Conservation (phyloP, 2,329 filamentous ascomycete species). For the Pseudomassariella vexata region DNA sequence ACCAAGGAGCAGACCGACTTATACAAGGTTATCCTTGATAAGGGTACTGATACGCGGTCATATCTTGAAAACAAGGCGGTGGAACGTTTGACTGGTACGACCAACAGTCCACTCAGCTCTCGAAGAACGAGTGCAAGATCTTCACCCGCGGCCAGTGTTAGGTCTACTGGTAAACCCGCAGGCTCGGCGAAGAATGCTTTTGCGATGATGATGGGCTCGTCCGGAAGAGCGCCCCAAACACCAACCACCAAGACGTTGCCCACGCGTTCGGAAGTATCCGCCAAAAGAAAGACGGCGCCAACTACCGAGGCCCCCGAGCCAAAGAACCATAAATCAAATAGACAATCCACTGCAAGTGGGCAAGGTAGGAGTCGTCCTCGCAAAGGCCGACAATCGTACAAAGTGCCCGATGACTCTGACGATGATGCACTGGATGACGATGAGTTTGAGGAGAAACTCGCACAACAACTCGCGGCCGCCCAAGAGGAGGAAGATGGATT, state of each 20-base stretch:
- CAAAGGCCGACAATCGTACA: constrained; percentile 41
- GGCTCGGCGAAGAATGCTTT: constrained; percentile 39
- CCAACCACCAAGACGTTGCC: constrained; percentile 7
- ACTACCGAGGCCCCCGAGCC: constrained; percentile 26
- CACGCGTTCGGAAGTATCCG: constrained; percentile 13
- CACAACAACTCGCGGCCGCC: constrained; percentile 48
- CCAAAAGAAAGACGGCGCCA: constrained; percentile 31
- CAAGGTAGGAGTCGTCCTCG: constrained; percentile 42
- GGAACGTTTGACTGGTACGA: constrained; percentile 51
- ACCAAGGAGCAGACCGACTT: constrained; percentile 86
- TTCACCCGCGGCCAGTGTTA: constrained; percentile 31
- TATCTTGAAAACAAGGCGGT: constrained; percentile 78
- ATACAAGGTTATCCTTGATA: constrained; percentile 62
- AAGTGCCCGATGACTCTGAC: constrained; percentile 53
- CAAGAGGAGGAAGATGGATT: constrained; percentile 29
- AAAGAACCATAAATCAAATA: constrained; percentile 73
- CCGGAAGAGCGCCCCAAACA: constrained; percentile 17
- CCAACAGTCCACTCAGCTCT: constrained; percentile 36
- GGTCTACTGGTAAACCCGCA: constrained; percentile 13
- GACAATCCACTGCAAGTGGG: constrained; percentile 59
- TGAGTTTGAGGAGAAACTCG: constrained; percentile 75
- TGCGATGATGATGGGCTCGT: constrained; percentile 46
- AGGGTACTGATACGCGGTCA: constrained; percentile 55
- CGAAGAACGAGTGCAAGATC: constrained; percentile 27
- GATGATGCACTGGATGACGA: constrained; percentile 68